A percentile compares a stretch with the other conserved stretches of the same genome.
phyloP scores from a whole-genome alignment of 2,329 filamentous ascomycete genomes.

The Ophiostoma montium region DNA sequence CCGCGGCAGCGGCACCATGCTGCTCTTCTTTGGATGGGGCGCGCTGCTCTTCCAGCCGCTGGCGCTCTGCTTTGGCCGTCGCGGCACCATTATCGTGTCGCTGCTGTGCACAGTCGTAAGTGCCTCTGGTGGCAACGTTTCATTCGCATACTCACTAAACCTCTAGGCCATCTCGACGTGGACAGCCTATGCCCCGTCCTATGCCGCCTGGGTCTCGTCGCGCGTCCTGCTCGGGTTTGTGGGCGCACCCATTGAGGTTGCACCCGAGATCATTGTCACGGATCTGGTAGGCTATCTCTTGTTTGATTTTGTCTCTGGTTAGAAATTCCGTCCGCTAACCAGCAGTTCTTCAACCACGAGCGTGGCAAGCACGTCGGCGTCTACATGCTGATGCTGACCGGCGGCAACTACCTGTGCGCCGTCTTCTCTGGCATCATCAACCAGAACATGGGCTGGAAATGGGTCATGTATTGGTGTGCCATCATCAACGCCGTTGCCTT shows the following conservation, averaged over 20 bases:
- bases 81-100: constrained; percentile 13
- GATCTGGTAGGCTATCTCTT: too few species aligned
- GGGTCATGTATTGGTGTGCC: constrained; percentile 37
- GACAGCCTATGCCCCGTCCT: constrained; percentile 7
- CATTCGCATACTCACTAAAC: too few species aligned
- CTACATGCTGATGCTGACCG: constrained; percentile 30
- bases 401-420: constrained; percentile 31
- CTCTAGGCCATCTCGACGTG: too few species aligned
- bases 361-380: constrained; percentile 25
- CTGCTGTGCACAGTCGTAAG: constrained; percentile 17
- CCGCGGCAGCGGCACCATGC: constrained; percentile 32
- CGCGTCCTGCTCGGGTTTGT: constrained; percentile 30
- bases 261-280: constrained; percentile 26
- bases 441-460: constrained; percentile 33
- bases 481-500: constrained; percentile 39
- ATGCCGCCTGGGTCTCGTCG: constrained; percentile 24
- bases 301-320: too few species aligned
- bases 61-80: constrained; percentile 27
- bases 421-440: constrained; percentile 35
- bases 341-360: constrained; percentile 16
- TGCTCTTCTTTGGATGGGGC: constrained; percentile 28
- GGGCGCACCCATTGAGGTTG: constrained; percentile 29
- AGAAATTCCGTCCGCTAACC: too few species aligned
- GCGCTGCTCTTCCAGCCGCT: constrained; percentile 33
- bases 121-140: constrained; percentile 20